These are phyloP conservation scores for Ophiocordyceps camponoti-rufipedis DNA, from an alignment of 2,329 filamentous ascomycete genomes.

Conservation along the genomic window DNA sequence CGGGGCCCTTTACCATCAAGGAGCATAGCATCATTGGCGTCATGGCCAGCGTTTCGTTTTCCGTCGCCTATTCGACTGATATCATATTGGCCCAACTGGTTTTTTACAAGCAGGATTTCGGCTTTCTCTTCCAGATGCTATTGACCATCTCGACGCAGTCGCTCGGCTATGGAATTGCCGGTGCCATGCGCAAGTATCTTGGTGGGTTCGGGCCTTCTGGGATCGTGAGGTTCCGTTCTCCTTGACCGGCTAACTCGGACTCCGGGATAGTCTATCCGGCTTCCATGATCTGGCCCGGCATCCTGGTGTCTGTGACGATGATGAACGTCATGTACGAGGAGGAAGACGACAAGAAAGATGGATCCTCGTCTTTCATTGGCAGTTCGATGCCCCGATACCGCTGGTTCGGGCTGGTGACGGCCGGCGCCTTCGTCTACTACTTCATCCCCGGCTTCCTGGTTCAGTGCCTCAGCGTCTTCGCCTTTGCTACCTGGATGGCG, in stretches of 20 bases:
- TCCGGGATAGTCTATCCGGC: conserved; percentile 35
- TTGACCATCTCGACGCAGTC: conserved; percentile 52
- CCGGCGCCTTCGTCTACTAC: conserved; percentile 43
- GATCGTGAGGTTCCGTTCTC: background rate
- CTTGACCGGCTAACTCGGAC: conserved; percentile 1
- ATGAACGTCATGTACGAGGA: conserved; percentile 58
- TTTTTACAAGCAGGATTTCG: conserved; percentile 55
- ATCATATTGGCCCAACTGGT: conserved; percentile 52
- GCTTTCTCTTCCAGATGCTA: conserved; percentile 46
- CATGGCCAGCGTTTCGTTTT: conserved; percentile 56
- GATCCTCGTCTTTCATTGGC: conserved; percentile 34
- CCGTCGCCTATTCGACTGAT: conserved; percentile 54
- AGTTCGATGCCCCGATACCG: conserved; percentile 48
- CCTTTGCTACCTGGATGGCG: conserved; percentile 53
- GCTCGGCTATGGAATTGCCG: conserved; percentile 50
- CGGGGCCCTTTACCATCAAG: conserved; percentile 52
- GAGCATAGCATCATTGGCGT: conserved; percentile 51
- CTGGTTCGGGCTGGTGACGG: conserved; percentile 42
- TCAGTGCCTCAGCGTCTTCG: conserved; percentile 51
- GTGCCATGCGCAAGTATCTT: conserved; percentile 46
- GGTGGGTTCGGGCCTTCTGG: conserved; percentile 17
- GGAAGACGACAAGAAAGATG: conserved; percentile 17
- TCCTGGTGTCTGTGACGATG: conserved; percentile 45
- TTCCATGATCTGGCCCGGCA: conserved; percentile 59
- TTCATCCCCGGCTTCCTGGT: conserved; percentile 53